phyloP scores from a whole-genome alignment of 768 basidiomycete species.

The Panaeolus papilionaceus region DNA sequence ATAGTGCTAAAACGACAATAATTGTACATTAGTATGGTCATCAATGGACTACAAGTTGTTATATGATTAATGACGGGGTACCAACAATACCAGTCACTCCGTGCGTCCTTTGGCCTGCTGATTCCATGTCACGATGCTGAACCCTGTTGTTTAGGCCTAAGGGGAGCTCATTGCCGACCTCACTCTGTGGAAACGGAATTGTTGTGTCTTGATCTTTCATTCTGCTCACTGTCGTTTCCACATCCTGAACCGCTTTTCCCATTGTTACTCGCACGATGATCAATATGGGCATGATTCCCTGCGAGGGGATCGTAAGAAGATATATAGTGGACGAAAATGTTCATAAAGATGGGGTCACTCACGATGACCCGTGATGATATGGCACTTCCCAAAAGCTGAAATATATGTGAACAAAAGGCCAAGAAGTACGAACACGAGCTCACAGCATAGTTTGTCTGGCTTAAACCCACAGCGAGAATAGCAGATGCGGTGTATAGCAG shows the following conservation, averaged over 20 bases:
- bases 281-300: not conserved
- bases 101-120: not conserved
- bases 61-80: too few species aligned
- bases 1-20: too few species aligned
- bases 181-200: conserved; percentile 3
- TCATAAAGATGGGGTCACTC: not conserved
- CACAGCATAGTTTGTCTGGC: not conserved
- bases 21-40: too few species aligned
- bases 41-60: too few species aligned
- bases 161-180: not conserved
- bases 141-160: not conserved
- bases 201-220: conserved; percentile 20
- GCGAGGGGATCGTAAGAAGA: not conserved
- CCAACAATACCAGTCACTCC: not conserved
- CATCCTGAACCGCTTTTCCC: conserved; percentile 19
- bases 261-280: not conserved
- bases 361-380: conserved; percentile 4
- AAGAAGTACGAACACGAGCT: not conserved
- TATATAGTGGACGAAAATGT: too few species aligned
- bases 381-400: not conserved
- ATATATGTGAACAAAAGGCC: not conserved
- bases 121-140: not conserved
- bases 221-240: conserved; percentile 26
- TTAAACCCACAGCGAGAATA: not conserved
- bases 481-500: not conserved